Evolutionary conservation across 164 flowering plant genomes (phyloP).

Genomic region (Taxillus chinensis): DNA sequence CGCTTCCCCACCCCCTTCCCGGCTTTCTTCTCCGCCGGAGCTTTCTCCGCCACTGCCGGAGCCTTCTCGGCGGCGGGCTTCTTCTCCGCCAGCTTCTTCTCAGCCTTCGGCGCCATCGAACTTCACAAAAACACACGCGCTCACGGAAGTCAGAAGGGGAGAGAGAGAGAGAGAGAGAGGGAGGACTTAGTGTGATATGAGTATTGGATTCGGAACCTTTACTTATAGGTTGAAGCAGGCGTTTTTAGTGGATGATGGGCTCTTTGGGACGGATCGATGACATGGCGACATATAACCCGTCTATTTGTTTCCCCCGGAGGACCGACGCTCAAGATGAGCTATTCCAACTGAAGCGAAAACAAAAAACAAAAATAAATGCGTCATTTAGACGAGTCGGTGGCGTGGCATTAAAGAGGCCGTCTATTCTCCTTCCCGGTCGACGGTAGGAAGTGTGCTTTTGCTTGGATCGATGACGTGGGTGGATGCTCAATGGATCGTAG

Average conservation of each 20-base stretch:
- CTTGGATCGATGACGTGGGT: too few relatives aligned
- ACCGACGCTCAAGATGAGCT: background rate
- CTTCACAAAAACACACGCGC: background rate
- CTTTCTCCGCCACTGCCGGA: slow-evolving; percentile 12
- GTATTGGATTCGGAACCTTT: background rate
- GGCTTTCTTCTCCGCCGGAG: slow-evolving; percentile 25
- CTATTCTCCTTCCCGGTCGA: too few relatives aligned
- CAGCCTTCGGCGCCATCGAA: slow-evolving; percentile 17
- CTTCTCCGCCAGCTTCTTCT: slow-evolving; percentile 20
- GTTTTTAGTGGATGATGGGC: background rate
- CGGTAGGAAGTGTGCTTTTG: too few relatives aligned
- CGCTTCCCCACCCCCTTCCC: slow-evolving; percentile 18
- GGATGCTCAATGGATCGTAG: too few relatives aligned
- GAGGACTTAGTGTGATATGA: background rate
- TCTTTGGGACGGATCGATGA: background rate
- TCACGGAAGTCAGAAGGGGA: background rate
- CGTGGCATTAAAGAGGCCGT: too few relatives aligned
- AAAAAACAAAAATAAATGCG: too few relatives aligned
- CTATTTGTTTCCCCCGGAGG: background rate
- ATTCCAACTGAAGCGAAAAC: too few relatives aligned
- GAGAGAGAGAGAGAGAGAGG: background rate
- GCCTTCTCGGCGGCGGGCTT: slow-evolving; percentile 10
- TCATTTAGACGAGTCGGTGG: too few relatives aligned
- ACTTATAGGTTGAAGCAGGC: background rate
- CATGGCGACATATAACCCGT: background rate